A percentile compares a stretch with the other conserved stretches of the same genome.
Evolutionary conservation across 768 basidiomycete species (phyloP).

Genomic region (Russula vinacea): DNA sequence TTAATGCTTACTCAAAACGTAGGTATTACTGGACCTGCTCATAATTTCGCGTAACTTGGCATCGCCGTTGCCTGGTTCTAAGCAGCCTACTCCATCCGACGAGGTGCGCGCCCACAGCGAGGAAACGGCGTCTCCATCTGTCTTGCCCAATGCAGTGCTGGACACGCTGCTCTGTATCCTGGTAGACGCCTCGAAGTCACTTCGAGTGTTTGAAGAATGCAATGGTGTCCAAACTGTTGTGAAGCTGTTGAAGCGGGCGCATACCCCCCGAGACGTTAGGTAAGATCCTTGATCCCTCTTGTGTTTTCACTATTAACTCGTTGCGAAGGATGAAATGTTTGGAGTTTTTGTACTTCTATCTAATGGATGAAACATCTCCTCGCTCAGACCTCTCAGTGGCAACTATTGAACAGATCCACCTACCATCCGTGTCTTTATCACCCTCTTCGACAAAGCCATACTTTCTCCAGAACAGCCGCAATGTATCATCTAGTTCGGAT

Average conservation of each 20-base stretch:
- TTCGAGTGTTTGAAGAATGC: slow-evolving; percentile 74
- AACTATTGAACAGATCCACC: slow-evolving; percentile 36
- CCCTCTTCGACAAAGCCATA: slow-evolving; percentile 28
- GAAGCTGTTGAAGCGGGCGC: slow-evolving; percentile 82
- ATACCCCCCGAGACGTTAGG: slow-evolving; percentile 86
- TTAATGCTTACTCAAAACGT: slow-evolving; percentile 2
- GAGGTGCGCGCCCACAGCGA: slow-evolving; percentile 29
- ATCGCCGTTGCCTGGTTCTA: slow-evolving; percentile 25
- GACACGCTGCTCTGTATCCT: slow-evolving; percentile 85
- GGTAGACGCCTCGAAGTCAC: slow-evolving; percentile 75
- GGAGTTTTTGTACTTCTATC: slow-evolving; percentile 93
- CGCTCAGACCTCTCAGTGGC: slow-evolving; percentile 27
- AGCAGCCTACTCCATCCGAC: slow-evolving; percentile 34
- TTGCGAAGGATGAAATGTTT: slow-evolving; percentile 84
- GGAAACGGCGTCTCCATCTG: slow-evolving; percentile 12
- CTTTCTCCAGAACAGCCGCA: slow-evolving; percentile 24
- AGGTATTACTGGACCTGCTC: slow-evolving; percentile 74
- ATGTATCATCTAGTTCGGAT: slow-evolving; percentile 31
- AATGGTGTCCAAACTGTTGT: slow-evolving; percentile 80
- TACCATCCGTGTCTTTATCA: slow-evolving; percentile 41
- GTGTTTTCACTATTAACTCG: neutral
- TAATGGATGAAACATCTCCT: slow-evolving; percentile 70
- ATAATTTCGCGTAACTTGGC: slow-evolving; percentile 62
- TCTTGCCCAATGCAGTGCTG: slow-evolving; percentile 54
- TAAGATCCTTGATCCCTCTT: slow-evolving; percentile 38